phyloP scores from a whole-genome alignment of 2,329 filamentous ascomycete genomes.

The Monosporascus sp. region DNA sequence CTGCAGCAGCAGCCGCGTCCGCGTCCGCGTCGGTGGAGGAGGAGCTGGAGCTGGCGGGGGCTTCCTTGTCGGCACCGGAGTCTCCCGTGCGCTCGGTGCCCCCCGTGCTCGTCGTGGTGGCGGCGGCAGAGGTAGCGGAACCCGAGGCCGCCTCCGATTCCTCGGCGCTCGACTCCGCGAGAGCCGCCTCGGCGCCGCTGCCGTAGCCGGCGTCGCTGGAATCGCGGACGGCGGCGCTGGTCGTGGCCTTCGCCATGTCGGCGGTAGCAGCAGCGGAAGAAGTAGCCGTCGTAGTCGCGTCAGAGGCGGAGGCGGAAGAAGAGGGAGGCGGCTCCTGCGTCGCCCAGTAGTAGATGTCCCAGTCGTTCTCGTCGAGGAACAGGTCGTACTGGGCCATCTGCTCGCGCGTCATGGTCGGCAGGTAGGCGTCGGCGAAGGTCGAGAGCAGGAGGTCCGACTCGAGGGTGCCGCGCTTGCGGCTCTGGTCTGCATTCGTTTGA shows the following conservation, averaged over 20 bases:
- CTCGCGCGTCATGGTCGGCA: conserved; percentile 63
- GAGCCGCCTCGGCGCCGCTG: conserved; percentile 13
- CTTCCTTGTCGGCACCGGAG: too few relatives aligned
- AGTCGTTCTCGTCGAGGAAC: conserved; percentile 98
- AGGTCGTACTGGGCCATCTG: conserved; percentile 82
- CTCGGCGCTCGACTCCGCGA: neutral
- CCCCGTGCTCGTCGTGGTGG: conserved; percentile 21
- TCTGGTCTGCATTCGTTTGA: conserved; percentile 67
- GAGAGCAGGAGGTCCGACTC: conserved; percentile 94
- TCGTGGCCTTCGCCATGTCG: conserved; percentile 27
- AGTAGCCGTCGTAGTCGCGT: conserved; percentile 5
- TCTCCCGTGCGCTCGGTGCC: conserved; percentile 2
- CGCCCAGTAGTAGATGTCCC: conserved; percentile 99
- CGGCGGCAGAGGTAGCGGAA: conserved; percentile 6
- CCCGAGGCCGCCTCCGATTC: conserved; percentile 7
- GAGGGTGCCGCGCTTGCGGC: conserved; percentile 90
- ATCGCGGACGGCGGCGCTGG: conserved; percentile 51
- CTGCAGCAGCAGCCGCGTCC: conserved; percentile 10
- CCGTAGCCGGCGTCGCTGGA: conserved; percentile 13
- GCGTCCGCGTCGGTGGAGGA: conserved; percentile 13
- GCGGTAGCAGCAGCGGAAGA: conserved; percentile 13
- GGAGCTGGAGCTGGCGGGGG: conserved; percentile 13
- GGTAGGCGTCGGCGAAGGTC: conserved; percentile 81
- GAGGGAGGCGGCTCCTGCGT: conserved; percentile 70
- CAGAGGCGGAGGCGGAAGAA: conserved; percentile 42